These are phyloP conservation scores for Fusarium liriodendri DNA, from an alignment of 2,329 filamentous ascomycete genomes.

Conservation along the genomic window DNA sequence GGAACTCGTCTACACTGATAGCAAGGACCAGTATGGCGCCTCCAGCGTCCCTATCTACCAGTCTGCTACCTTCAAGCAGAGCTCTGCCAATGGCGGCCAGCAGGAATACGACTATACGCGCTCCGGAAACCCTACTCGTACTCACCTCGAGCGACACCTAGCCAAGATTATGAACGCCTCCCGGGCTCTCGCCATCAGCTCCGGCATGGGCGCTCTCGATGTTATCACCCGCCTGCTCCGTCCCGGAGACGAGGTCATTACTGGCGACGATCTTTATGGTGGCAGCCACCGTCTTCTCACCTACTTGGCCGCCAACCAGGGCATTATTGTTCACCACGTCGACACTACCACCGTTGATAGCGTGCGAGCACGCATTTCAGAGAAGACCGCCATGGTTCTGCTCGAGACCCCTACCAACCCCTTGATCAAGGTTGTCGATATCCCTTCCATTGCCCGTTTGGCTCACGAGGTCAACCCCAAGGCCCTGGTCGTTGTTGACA, in stretches of 20 bases:
- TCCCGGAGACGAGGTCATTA: conserved; percentile 96
- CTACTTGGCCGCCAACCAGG: conserved; percentile 88
- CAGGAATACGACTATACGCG: conserved; percentile 98
- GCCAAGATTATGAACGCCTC: conserved; percentile 99
- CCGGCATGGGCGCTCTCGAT: conserved; percentile 96
- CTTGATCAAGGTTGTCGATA: conserved; percentile 97
- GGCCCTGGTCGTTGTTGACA: conserved; percentile 92
- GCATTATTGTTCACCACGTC: conserved; percentile 94
- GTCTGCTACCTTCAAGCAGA: conserved; percentile 98
- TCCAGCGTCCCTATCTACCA: conserved; percentile 98
- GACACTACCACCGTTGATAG: conserved; percentile 85
- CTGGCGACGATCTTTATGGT: conserved; percentile 96
- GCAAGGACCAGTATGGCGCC: conserved; percentile 95
- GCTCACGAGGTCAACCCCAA: conserved; percentile 82
- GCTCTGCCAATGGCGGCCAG: conserved; percentile 79
- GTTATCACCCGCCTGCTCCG: conserved; percentile 92
- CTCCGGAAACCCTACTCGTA: conserved; percentile 95
- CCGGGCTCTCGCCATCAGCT: conserved; percentile 91
- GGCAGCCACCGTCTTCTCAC: conserved; percentile 94
- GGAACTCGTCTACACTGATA: conserved; percentile 95
- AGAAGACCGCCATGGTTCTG: conserved; percentile 94
- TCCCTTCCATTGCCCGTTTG: conserved; percentile 79
- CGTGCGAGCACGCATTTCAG: conserved; percentile 75
- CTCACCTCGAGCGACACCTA: conserved; percentile 94
- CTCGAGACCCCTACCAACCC: conserved; percentile 98